Base-by-base conservation (phyloP, 345 rosid species). In the Anacardium occidentale region DNA sequence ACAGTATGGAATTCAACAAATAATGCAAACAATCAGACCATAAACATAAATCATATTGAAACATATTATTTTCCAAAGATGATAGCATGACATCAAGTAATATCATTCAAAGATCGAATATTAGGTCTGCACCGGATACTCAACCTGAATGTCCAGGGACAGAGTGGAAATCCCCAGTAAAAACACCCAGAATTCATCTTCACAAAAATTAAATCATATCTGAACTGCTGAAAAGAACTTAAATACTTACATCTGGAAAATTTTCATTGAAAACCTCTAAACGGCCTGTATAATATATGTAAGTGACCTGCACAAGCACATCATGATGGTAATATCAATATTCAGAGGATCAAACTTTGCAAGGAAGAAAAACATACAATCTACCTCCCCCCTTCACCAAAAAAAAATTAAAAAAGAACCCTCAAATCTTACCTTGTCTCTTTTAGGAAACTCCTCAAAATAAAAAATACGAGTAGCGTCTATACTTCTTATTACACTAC, bases 201-300 rank as follows among this genome's bases (percentile, higher is more conserved):
- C 17, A 10, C 10, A n/a, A n/a, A n/a, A 45, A 60, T 34, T 25
- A 64, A 73, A 25, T 47, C 44, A 42, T 5, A 62, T 52, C 56
- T 7, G 52, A 60, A 10, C 12, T 62, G 59, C 26, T 56, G 12
- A 69, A 56, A n/a, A 64, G 72, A 53, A 24, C 45, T 59, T 50
- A 52, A 67, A 51, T 12, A 73, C 99, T 91, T 80, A 95, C 99
- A 65, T 94, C 93, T 45, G 83, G 88, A 80, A 92, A 95, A 75
- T 95, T 95, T 83, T 95, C 99, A 80, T 95, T 95, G 81, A 87
- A 91, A 73, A 95, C 99, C 83, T 95, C 99, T 86, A 95, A 86
- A 70, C 98, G 92, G 54, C 98, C 98, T 21, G 98, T 95, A 69
- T 95, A 95, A 83, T 95, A 95, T 98, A 95, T 93, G 80, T 95